Percentiles rank a stretch among this genome's conserved stretches.
Conservation (phyloP, 75 land plant species). For the Sequoiadendron giganteum region DNA sequence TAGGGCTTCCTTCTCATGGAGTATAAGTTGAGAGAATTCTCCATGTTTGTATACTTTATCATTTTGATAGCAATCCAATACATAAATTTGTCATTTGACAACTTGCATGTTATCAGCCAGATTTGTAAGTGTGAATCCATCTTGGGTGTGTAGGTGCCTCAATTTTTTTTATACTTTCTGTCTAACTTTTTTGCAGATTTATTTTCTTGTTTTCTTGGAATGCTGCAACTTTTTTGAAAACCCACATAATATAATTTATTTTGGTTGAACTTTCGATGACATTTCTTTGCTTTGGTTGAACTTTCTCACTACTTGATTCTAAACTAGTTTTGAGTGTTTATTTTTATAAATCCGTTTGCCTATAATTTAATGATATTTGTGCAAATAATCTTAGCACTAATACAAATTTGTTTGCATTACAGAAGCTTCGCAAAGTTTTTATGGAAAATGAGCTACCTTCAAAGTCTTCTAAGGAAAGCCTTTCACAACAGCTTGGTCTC, state of each 20-base stretch:
- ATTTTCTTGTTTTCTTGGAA: neutral
- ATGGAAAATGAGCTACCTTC: constrained; percentile 78
- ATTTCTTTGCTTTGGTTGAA: too few species aligned
- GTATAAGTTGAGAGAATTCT: too few species aligned
- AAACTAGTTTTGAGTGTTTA: neutral
- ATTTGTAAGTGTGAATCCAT: too few species aligned
- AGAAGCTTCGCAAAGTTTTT: constrained; percentile 70
- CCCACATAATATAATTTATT: neutral
- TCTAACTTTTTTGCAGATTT: neutral
- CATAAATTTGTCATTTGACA: too few species aligned
- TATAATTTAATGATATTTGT: neutral
- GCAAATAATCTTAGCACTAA: neutral
- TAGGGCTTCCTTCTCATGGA: too few species aligned
- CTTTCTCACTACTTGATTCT: neutral
- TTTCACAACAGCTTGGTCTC: constrained; percentile 58
- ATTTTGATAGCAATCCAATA: too few species aligned
- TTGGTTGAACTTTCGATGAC: neutral
- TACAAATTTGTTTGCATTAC: constrained; percentile 9
- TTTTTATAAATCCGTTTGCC: neutral
- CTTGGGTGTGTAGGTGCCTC: too few species aligned
- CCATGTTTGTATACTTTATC: too few species aligned
- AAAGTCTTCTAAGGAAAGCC: constrained; percentile 38
- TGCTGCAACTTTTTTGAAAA: neutral
- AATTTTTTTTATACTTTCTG: too few species aligned
- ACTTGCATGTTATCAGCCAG: too few species aligned